Base-by-base conservation (phyloP, 495 filamentous ascomycete species). In the Apodospora peruviana region DNA sequence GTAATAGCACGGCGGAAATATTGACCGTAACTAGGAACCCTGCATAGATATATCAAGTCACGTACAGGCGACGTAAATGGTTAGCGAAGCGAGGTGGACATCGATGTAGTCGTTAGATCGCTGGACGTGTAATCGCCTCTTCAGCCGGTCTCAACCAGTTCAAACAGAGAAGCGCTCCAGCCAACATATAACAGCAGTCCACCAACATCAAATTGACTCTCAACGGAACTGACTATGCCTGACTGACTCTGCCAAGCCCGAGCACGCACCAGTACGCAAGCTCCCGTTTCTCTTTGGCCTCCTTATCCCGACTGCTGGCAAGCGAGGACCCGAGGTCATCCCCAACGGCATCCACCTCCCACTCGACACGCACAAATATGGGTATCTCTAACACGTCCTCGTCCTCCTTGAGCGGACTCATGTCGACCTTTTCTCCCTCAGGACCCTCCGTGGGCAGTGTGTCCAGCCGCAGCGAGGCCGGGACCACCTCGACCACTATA, bases 331-430 rank as follows among this genome's bases (percentile, higher is more conserved):
- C 66, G 41, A 64, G 73, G 59, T 86, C 85, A 55, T 87, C 87
- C 38, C 82, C 80, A 43, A 80, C 80, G 4, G 77, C 74, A 53
- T 95, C 90, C 27, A 80, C 78, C 68, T 96, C 91, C 84, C 89
- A 98, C 66, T 96, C 90, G 53, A 95, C 75, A 37, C 88, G 77
- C 57, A 97, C 88, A 68, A 91, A 91, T 45, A 98, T 79, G 29
- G 93, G 91, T 55, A 97, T 91, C 74, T 98, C 93, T 27, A 96
- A 69, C n/a, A 96, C 76, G 60, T 95, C 87, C 55, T 93, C 90
- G 56, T 91, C 87, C 45, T 88, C 83, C 48, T 72, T 77, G 27
- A 83, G 52, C 48, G 65, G 67, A 1, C 55, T 47, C 25, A 39
- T 48, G 22, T 44, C 35, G 17, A 48, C 49, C 0, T 45, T 25